These are phyloP conservation scores for Phytophthora nicotianae DNA, from an alignment of 352 stramenopile genomes.

Conservation along the genomic window DNA sequence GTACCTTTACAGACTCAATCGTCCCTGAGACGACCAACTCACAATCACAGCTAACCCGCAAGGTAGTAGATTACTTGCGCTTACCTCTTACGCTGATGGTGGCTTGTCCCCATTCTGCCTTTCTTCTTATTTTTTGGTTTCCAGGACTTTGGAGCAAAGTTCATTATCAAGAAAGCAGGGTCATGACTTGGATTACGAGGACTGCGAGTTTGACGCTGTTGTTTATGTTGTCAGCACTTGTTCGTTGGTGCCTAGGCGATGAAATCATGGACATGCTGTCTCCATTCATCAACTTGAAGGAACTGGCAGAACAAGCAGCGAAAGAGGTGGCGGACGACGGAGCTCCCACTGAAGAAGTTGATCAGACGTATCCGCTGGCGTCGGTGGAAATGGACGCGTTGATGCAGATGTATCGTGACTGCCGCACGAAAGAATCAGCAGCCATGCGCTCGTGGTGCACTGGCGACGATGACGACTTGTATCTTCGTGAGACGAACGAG, in stretches of 20 bases:
- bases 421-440: slow-evolving; percentile 45
- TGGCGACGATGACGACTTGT: slow-evolving; percentile 26
- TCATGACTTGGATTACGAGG: neutral
- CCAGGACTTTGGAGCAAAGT: neutral
- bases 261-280: slow-evolving; percentile 47
- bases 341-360: slow-evolving; percentile 31
- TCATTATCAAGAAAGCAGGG: slow-evolving; percentile 4
- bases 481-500: slow-evolving; percentile 8
- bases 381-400: slow-evolving; percentile 46
- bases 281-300: slow-evolving; percentile 44
- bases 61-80: slow-evolving; percentile 17
- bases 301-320: slow-evolving; percentile 29
- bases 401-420: slow-evolving; percentile 53
- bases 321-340: slow-evolving; percentile 12
- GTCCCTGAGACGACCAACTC: slow-evolving; percentile 16
- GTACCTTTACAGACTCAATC: slow-evolving; percentile 33
- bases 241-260: slow-evolving; percentile 12
- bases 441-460: slow-evolving; percentile 71
- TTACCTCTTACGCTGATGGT: slow-evolving; percentile 9
- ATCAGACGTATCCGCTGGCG: slow-evolving; percentile 61
- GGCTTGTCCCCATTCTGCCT: slow-evolving; percentile 21
- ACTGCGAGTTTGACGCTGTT: slow-evolving; percentile 8
- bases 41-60: slow-evolving; percentile 18
- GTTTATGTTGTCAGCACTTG: slow-evolving; percentile 9
- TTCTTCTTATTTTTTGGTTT: slow-evolving; percentile 37